Conservation (phyloP, 2,329 filamentous ascomycete genomes). For the Calonectria hawksworthii region DNA sequence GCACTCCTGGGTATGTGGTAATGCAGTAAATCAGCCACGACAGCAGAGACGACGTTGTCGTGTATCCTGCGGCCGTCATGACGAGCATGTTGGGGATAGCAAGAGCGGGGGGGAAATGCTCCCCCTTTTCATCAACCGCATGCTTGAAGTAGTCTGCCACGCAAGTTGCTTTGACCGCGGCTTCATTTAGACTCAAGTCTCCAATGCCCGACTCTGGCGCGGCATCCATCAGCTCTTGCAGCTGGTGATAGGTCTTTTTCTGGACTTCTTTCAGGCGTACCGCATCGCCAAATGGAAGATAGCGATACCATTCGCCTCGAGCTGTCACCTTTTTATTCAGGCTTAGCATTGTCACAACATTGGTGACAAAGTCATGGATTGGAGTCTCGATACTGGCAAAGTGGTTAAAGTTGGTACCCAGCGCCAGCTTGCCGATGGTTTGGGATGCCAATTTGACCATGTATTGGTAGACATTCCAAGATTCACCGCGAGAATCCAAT, state of each 20-base stretch:
- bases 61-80: neutral
- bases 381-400: neutral
- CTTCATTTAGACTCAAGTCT: neutral
- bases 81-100: neutral
- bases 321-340: neutral
- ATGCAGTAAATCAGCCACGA: slow-evolving; percentile 8
- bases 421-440: neutral
- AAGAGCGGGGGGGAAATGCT: neutral
- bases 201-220: neutral
- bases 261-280: neutral
- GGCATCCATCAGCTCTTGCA: neutral
- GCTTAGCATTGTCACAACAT: neutral
- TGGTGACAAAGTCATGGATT: neutral
- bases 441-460: neutral
- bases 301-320: neutral
- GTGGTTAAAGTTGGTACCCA: neutral
- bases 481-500: neutral
- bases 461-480: neutral
- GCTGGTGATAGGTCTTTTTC: neutral
- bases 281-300: neutral
- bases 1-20: neutral
- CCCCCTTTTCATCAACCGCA: neutral
- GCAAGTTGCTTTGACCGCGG: neutral
- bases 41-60: neutral
- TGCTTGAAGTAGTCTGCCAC: neutral